Conservation (phyloP, 768 basidiomycete genomes). For the Astraeus odoratus region DNA sequence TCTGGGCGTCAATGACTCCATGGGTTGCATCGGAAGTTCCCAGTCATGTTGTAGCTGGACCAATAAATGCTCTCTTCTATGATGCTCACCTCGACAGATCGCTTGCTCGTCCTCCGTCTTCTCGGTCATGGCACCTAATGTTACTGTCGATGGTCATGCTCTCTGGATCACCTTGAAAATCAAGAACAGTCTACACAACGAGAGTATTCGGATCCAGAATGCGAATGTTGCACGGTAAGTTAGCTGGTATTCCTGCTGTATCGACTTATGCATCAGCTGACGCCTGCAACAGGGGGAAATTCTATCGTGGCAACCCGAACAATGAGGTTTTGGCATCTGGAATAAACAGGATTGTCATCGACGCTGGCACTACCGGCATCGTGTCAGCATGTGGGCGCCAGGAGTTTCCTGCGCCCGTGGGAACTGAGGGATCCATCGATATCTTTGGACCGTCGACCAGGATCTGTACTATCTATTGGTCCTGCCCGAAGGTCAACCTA, state of each 20-base stretch:
- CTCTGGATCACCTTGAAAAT: constrained; percentile 2
- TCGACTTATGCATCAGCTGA: too few relatives aligned
- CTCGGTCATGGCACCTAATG: background rate
- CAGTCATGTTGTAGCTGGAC: too few relatives aligned
- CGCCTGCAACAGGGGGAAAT: constrained; percentile 1
- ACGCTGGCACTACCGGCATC: background rate
- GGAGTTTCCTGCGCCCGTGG: background rate
- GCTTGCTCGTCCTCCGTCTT: too few relatives aligned
- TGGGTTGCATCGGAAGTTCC: too few relatives aligned
- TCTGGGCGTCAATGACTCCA: too few relatives aligned
- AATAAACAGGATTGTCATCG: background rate
- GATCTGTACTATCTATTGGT: constrained; percentile 9
- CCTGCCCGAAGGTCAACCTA: constrained; percentile 1
- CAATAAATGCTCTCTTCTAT: too few relatives aligned
- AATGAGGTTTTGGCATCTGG: background rate
- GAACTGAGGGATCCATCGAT: constrained; percentile 7
- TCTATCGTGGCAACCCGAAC: background rate
- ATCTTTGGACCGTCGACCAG: constrained; percentile 3
- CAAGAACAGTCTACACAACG: constrained; percentile 1
- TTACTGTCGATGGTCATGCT: background rate
- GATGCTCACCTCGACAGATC: too few relatives aligned
- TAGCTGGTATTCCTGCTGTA: too few relatives aligned
- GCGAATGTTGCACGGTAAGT: background rate
- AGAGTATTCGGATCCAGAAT: constrained; percentile 1
- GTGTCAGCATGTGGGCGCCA: constrained; percentile 6